phyloP scores from a whole-genome alignment of 2,329 filamentous ascomycete genomes.

The Coniella vitis region DNA sequence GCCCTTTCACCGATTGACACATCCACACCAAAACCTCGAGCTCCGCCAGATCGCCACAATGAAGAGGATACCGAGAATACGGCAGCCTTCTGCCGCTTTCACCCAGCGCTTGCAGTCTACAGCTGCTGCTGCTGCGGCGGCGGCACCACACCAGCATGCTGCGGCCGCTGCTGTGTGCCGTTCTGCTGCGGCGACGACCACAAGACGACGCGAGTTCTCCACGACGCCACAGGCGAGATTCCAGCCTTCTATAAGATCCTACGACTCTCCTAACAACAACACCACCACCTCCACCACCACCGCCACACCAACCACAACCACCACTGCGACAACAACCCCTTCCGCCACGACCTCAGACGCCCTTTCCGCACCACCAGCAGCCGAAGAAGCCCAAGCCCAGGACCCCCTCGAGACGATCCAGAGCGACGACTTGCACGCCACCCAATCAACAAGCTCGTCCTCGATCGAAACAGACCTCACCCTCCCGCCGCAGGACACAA shows the following conservation, averaged over 20 bases:
- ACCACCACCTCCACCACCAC: no score
- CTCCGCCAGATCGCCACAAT: neutral
- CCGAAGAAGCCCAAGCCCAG: neutral
- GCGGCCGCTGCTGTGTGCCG: slow-evolving; percentile 2
- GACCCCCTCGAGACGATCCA: neutral
- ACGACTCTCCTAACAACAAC: neutral
- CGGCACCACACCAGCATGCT: neutral
- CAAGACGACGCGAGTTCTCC: slow-evolving; percentile 10
- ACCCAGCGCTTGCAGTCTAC: slow-evolving; percentile 13
- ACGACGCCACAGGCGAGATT: slow-evolving; percentile 8
- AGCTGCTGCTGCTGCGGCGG: neutral
- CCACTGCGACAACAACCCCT: no score
- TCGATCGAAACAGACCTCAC: slow-evolving; percentile 19
- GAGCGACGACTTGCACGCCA: neutral
- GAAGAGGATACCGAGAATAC: slow-evolving; percentile 15
- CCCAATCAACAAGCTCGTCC: neutral
- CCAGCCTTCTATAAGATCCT: neutral
- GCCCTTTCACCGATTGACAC: neutral
- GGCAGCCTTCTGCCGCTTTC: slow-evolving; percentile 9
- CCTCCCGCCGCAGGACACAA: slow-evolving; percentile 17
- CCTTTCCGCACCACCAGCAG: neutral
- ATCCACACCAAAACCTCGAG: no score
- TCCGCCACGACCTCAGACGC: no score
- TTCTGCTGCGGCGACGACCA: neutral
- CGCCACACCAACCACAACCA: neutral